Evolutionary conservation across 768 basidiomycete genomes (phyloP), one percentile per base, ranked within the genome.

Genomic region (Tubosaeta brunneosetosa): DNA sequence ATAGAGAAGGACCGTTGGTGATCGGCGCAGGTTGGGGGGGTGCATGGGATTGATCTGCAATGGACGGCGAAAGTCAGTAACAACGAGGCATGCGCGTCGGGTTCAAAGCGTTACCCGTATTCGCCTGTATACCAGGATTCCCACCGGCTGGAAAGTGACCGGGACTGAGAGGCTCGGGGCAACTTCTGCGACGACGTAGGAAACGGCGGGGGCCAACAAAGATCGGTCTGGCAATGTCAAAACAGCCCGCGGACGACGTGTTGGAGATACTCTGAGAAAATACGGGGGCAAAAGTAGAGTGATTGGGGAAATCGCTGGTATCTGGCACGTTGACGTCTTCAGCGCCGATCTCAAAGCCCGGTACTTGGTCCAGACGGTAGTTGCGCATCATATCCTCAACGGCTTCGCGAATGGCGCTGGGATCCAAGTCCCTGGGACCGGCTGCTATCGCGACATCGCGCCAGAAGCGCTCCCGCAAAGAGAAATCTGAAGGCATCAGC

Each of bases 381-480:
- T 65, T 62, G 55, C 52, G 60, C 54, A 55, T 53, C 57, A 65
- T 61, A 3, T 59, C 65, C 31, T 57, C 43, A 41, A 66, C 19
- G 8, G 65, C 61, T 26, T 65, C 58, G 43, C 43, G 57, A 8
- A 65, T 55, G 6, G 36, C 47, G 2, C 14, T 32, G 12, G 62
- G 60, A 33, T 59, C 61, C 17, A 51, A 7, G 25, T 34, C 32
- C 14, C 47, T 31, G 3, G 54, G 58, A 4, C 51, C 55, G 11
- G 44, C 40, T 10, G 41, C 61, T 5, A 47, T 47, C 10, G 58
- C 57, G 9, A 65, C 55, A 27, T 66, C 58, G 47, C 55, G 57
- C 65, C 65, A 66, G 31, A 62, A 66, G 33, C 58, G 62, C n/a
- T 62, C 61, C 6, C 49, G 61, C 22, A 66, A 22, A 6, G 61